Percentiles rank a stretch among this genome's conserved stretches.
These are phyloP conservation scores for Linum usitatissimum DNA, from an alignment of 345 rosid species.

Conservation along the genomic window DNA sequence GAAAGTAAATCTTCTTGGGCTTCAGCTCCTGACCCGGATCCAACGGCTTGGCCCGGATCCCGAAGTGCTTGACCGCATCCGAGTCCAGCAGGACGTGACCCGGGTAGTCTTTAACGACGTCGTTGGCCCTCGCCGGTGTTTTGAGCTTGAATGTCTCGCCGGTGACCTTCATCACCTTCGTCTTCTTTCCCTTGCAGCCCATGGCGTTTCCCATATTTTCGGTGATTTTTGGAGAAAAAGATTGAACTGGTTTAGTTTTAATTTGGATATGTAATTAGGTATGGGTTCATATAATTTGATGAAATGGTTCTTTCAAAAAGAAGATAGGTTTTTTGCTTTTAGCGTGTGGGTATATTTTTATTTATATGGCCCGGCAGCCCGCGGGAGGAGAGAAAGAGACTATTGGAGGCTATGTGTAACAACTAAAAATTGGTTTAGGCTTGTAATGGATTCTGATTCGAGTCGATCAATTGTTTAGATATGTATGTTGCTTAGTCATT, in stretches of 20 bases:
- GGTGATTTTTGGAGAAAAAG: neutral
- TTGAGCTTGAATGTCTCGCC: constrained; percentile 19
- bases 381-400: too few species aligned
- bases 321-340: too few species aligned
- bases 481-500: too few species aligned
- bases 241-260: too few species aligned
- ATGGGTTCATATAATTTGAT: neutral
- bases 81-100: constrained; percentile 17
- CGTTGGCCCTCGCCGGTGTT: constrained; percentile 15
- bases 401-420: too few species aligned
- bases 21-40: constrained; percentile 10
- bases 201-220: constrained; percentile 16
- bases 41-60: constrained; percentile 16
- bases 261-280: neutral
- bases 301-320: too few species aligned
- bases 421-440: too few species aligned
- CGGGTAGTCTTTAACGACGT: constrained; percentile 14
- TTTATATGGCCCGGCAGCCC: too few species aligned
- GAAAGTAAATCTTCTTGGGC: constrained; percentile 15
- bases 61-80: constrained; percentile 16
- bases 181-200: constrained; percentile 13
- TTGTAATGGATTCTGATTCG: too few species aligned
- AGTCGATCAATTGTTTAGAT: too few species aligned
- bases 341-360: too few species aligned
- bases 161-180: constrained; percentile 18